These are phyloP conservation scores for Corchorus olitorius DNA, from an alignment of 345 rosid species.

Conservation along the genomic window DNA sequence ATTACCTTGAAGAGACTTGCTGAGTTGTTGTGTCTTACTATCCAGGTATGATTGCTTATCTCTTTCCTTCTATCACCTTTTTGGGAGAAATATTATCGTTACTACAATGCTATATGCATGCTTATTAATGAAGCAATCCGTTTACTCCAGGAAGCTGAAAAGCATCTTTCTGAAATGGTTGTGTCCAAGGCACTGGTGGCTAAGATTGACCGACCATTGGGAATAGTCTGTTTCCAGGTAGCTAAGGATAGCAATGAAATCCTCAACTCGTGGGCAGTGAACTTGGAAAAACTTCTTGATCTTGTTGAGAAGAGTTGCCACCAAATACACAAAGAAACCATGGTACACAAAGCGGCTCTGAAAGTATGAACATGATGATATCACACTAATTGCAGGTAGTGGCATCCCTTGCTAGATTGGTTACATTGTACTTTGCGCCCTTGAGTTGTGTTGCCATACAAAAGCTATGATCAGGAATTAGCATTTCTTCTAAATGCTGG, in stretches of 20 bases:
- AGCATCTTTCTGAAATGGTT: slow-evolving; percentile 97
- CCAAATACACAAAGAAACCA: slow-evolving; percentile 93
- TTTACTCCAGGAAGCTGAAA: slow-evolving; percentile 80
- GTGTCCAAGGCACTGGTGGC: slow-evolving; percentile 92
- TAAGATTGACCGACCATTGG: slow-evolving; percentile 88
- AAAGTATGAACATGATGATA: slow-evolving; percentile 50
- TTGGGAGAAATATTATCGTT: background rate
- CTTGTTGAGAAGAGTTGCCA: slow-evolving; percentile 97
- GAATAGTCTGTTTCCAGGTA: slow-evolving; percentile 75
- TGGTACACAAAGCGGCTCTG: slow-evolving; percentile 83
- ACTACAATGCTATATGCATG: background rate
- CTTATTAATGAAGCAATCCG: background rate
- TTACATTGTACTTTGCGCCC: background rate
- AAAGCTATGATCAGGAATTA: background rate
- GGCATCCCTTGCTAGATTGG: background rate
- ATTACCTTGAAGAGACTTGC: slow-evolving; percentile 89
- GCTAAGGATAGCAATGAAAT: slow-evolving; percentile 88
- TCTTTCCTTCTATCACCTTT: background rate
- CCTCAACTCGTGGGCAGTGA: slow-evolving; percentile 86
- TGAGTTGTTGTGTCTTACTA: slow-evolving; percentile 80
- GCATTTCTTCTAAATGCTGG: background rate
- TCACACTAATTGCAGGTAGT: slow-evolving; percentile 23
- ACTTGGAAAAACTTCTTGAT: slow-evolving; percentile 94
- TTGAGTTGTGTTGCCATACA: background rate
- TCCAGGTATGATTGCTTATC: slow-evolving; percentile 48